A percentile compares a stretch with the other conserved stretches of the same genome.
Conservation (phyloP, 306 rosid species). For the Prunus mume region DNA sequence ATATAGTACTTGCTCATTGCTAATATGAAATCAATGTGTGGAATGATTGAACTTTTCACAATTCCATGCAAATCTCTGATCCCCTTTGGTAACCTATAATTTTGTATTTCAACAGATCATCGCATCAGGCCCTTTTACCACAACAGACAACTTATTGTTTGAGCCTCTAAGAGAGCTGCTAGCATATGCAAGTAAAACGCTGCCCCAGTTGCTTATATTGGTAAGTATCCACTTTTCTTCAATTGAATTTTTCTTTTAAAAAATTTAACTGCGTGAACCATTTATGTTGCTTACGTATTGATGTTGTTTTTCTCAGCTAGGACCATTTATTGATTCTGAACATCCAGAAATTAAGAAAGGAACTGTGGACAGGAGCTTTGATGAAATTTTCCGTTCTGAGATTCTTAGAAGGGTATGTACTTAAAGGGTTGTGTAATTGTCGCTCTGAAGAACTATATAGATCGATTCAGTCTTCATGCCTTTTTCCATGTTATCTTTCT, state of each 20-base stretch:
- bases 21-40: not conserved
- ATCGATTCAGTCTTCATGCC: slow-evolving; percentile 2
- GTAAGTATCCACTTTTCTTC: slow-evolving; percentile 35
- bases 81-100: slow-evolving; percentile 8
- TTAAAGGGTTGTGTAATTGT: not conserved
- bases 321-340: slow-evolving; percentile 91
- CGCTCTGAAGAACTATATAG: not conserved
- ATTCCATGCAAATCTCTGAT: slow-evolving; percentile 12
- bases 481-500: slow-evolving; percentile 13
- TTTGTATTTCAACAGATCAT: slow-evolving; percentile 61
- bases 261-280: slow-evolving; percentile 10
- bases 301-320: slow-evolving; percentile 55
- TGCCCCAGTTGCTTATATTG: slow-evolving; percentile 80
- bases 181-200: slow-evolving; percentile 75
- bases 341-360: slow-evolving; percentile 87
- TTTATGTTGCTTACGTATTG: slow-evolving; percentile 17
- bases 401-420: slow-evolving; percentile 67
- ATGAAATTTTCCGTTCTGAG: slow-evolving; percentile 68
- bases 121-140: slow-evolving; percentile 92
- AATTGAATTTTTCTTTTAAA: slow-evolving; percentile 13
- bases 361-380: slow-evolving; percentile 61
- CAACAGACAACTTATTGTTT: slow-evolving; percentile 80
- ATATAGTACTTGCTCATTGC: not conserved
- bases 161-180: slow-evolving; percentile 84
- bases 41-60: not conserved